A percentile compares a stretch with the other conserved stretches of the same genome.
Conservation (phyloP, 768 basidiomycete species). For the Mycena albidolilacea region DNA sequence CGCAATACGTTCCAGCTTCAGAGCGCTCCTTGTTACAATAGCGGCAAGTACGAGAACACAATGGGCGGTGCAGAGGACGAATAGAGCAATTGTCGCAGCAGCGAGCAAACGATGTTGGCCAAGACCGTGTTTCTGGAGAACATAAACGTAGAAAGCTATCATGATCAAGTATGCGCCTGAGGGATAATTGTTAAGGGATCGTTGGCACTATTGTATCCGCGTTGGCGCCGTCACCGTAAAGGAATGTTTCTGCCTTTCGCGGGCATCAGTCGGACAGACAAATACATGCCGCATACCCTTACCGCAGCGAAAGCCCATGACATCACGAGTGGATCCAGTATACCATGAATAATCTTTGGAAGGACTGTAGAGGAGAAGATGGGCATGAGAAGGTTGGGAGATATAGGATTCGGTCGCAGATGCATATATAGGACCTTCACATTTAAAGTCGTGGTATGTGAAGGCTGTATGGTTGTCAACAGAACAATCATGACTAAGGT, state of each 20-base stretch:
- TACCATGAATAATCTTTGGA: no score
- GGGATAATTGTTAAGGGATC: neutral
- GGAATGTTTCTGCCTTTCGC: neutral
- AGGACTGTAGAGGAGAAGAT: no score
- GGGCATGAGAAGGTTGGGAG: no score
- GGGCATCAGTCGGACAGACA: neutral
- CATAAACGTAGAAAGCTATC: neutral
- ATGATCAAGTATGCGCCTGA: neutral
- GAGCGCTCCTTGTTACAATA: neutral
- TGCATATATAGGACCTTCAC: no score
- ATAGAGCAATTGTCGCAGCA: constrained; percentile 1
- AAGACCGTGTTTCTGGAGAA: neutral
- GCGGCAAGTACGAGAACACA: constrained; percentile 4
- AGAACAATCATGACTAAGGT: no score
- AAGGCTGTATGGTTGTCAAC: no score
- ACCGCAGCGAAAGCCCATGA: neutral
- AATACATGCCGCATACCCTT: neutral
- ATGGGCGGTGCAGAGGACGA: constrained; percentile 10
- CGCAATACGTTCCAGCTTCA: neutral
- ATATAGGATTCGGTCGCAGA: no score
- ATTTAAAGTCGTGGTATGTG: no score
- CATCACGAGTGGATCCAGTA: no score
- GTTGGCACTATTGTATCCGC: neutral
- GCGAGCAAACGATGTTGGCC: neutral
- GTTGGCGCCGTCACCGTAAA: neutral